These are phyloP conservation scores for Yamadazyma ubonensis DNA, from an alignment of 805 yeast species.

Conservation along the genomic window DNA sequence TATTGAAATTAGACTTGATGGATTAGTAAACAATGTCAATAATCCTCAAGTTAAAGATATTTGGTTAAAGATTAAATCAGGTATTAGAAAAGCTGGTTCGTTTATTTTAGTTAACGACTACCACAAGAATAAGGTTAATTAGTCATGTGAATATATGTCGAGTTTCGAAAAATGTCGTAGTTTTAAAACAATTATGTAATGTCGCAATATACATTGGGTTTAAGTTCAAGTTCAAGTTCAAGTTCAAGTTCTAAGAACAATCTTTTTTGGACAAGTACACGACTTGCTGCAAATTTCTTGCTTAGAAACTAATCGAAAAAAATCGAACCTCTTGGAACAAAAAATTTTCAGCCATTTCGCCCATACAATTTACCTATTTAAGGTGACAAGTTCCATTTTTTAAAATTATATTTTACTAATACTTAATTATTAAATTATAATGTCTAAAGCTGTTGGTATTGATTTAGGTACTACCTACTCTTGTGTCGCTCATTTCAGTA, in stretches of 20 bases:
- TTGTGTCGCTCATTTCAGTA: slow-evolving; percentile 93
- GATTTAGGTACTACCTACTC: slow-evolving; percentile 94
- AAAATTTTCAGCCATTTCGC: slow-evolving; percentile 8
- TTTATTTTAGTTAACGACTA: slow-evolving; percentile 34
- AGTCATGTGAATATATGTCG: background rate
- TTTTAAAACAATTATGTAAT: no score
- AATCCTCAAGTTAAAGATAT: slow-evolving; percentile 34
- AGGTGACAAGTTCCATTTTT: background rate
- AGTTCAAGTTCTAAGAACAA: background rate
- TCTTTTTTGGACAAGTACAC: background rate
- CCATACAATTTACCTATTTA: slow-evolving; percentile 7
- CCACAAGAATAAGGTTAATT: slow-evolving; percentile 31
- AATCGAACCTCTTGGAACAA: slow-evolving; percentile 11
- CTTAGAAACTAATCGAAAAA: slow-evolving; percentile 5
- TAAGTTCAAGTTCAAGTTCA: no score
- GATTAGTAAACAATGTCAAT: slow-evolving; percentile 25
- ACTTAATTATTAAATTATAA: slow-evolving; percentile 15
- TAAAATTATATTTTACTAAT: background rate
- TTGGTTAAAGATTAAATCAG: slow-evolving; percentile 38
- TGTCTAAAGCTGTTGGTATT: slow-evolving; percentile 77
- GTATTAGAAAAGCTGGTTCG: slow-evolving; percentile 28
- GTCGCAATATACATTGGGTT: no score
- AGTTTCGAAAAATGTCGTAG: no score
- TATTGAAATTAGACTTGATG: slow-evolving; percentile 55
- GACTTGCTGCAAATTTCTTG: slow-evolving; percentile 5